phyloP scores from a whole-genome alignment of 2,329 filamentous ascomycete species.

The Helotiales sp. region DNA sequence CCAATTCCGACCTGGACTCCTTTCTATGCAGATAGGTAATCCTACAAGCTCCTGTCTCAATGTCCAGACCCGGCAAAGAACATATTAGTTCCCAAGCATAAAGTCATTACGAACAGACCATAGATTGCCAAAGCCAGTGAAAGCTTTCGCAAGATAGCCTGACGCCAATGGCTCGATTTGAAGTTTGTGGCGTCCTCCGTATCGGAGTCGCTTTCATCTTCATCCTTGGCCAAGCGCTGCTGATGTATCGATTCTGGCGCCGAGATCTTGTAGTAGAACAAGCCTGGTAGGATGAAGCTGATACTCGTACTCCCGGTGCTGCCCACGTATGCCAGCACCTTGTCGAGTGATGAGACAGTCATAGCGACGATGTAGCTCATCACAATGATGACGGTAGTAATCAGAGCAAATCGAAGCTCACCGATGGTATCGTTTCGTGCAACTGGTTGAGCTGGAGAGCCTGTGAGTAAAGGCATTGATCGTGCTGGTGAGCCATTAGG shows the following conservation, averaged over 20 bases:
- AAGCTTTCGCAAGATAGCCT: conserved; percentile 69
- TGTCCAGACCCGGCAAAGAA: conserved; percentile 71
- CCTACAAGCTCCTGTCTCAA: conserved; percentile 45
- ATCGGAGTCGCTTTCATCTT: conserved; percentile 63
- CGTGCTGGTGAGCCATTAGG: conserved; percentile 46
- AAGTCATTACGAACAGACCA: conserved; percentile 84
- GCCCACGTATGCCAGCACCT: conserved; percentile 92
- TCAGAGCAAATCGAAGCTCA: conserved; percentile 84
- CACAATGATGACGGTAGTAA: conserved; percentile 86
- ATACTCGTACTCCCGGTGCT: conserved; percentile 94
- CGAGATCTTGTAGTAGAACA: conserved; percentile 99
- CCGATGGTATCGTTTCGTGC: conserved; percentile 70
- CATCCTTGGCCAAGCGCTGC: conserved; percentile 86
- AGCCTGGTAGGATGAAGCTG: conserved; percentile 91
- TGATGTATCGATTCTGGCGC: conserved; percentile 85
- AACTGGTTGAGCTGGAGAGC: conserved; percentile 51
- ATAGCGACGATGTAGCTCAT: conserved; percentile 87
- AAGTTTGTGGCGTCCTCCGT: conserved; percentile 48
- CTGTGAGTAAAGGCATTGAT: conserved; percentile 48
- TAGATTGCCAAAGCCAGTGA: conserved; percentile 81
- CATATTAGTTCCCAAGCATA: conserved; percentile 84
- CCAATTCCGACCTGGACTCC: conserved; percentile 23
- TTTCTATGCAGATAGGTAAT: conserved; percentile 28
- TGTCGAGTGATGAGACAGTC: conserved; percentile 86
- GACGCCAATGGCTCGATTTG: conserved; percentile 46